Evolutionary conservation across 768 basidiomycete genomes (phyloP), one percentile per base, ranked within the genome.

Genomic region (Chalciporus sphaerocephalus): DNA sequence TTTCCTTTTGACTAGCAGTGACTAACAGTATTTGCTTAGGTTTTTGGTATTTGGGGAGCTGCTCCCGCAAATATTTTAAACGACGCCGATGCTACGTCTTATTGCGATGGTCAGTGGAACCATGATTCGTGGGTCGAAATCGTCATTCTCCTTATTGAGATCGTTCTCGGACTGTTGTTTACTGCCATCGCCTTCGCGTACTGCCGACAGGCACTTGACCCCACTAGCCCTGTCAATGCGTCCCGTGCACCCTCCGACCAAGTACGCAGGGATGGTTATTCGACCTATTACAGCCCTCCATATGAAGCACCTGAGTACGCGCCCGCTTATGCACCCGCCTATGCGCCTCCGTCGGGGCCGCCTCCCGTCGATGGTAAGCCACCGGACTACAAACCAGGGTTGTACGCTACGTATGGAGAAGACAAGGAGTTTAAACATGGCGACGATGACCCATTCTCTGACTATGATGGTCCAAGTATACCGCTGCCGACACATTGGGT

Each of bases 181-280:
- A 74, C 78, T n/a, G 51, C 74, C 38, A 55, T 87, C 53, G 78
- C 82, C 2, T 85, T 85, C 60, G 72, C 75, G 12, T 93, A 83
- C 70, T 81, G 85, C 58, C 82, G 83, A 18, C 90, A 93, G 65
- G 58, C 81, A 2, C 74, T 82, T 25, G 84, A 90, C 61, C 89
- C 90, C 1, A 62, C 75, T 3, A 78, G 78, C 51, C 63, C 72
- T 30, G 74, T 67, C 42, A 83, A 84, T 59, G 54, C 72, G 33
- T 57, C 66, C 11, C 79, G 80, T 33, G 40, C 60, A n/a, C 81
- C 51, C 48, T 69, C 46, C 16, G 61, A 62, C 46, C 71, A 66
- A 55, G 52, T 53, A 27, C 71, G 71, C 24, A 60, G 58, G 37
- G 67, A 61, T 35, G 72, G 54, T 24, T 65, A 69, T 54, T 76